Percentiles rank a stretch among this genome's conserved stretches.
Conservation (phyloP, 371 early-diverging fungal genomes). For the Circinella umbellata region DNA sequence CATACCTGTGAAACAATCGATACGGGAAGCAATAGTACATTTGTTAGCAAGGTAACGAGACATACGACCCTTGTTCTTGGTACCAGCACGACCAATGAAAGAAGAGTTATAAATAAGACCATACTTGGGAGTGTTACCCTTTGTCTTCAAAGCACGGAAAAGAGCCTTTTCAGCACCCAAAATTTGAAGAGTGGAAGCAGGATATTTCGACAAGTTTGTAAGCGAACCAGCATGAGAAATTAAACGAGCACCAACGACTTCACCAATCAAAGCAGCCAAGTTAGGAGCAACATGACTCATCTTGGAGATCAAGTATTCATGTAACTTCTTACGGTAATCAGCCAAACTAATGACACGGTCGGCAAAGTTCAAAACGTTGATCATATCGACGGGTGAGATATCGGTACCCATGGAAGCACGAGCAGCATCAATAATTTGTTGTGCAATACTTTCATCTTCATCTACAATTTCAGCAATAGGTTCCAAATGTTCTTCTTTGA, state of each 20-base stretch:
- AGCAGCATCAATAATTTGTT: conserved; percentile 92
- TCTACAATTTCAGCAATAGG: conserved; percentile 77
- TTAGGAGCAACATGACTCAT: conserved; percentile 99
- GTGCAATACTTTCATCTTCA: conserved; percentile 66
- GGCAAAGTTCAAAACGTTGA: conserved; percentile 94
- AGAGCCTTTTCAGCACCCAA: conserved; percentile 98
- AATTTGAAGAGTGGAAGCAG: conserved; percentile 96
- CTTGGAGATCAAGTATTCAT: conserved; percentile 92
- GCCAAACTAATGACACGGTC: conserved; percentile 90
- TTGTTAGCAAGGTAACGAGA: conserved; percentile 99
- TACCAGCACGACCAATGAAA: conserved; percentile 91
- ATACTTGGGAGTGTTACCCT: conserved; percentile 97
- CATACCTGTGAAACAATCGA: conserved; percentile 91
- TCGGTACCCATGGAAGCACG: conserved; percentile 96
- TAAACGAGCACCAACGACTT: conserved; percentile 90
- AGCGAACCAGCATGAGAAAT: conserved; percentile 94
- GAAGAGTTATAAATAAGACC: conserved; percentile 95
- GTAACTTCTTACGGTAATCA: conserved; percentile 91
- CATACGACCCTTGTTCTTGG: conserved; percentile 98
- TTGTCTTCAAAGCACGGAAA: conserved; percentile 94
- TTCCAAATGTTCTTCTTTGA: conserved; percentile 79
- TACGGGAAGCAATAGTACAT: conserved; percentile 95
- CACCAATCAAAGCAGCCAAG: conserved; percentile 96
- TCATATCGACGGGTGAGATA: conserved; percentile 91
- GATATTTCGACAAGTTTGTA: conserved; percentile 90